A percentile compares a stretch with the other conserved stretches of the same genome.
Evolutionary conservation across 805 yeast species (phyloP).

Genomic region (Yamadazyma tumulicola): DNA sequence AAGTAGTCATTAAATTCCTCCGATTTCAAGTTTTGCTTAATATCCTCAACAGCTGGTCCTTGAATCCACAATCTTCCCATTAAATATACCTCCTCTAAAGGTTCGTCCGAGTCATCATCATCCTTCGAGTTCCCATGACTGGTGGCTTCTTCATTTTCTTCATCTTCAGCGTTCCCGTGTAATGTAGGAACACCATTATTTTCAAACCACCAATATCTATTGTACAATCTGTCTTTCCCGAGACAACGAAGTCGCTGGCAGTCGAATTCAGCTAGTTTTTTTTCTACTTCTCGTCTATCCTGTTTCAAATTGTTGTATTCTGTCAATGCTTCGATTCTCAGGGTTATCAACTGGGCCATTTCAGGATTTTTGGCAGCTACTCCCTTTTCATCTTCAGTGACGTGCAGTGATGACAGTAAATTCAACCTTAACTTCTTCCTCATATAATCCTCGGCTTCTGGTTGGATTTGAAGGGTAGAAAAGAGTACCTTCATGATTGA

Average conservation of each 20-base stretch:
- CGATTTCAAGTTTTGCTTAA: constrained; percentile 20
- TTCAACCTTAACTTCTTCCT: constrained; percentile 24
- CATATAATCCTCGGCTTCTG: constrained; percentile 8
- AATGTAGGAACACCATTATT: constrained; percentile 69
- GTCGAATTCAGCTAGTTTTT: constrained; percentile 63
- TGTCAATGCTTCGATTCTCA: constrained; percentile 39
- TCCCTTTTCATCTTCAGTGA: constrained; percentile 36
- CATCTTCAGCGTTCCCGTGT: constrained; percentile 32
- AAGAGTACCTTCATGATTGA: constrained; percentile 10
- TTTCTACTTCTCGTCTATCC: constrained; percentile 54
- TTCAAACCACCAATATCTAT: constrained; percentile 96
- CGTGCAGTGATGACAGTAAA: constrained; percentile 33
- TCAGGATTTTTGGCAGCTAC: constrained; percentile 40
- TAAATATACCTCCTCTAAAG: constrained; percentile 54
- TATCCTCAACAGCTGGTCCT: constrained; percentile 66
- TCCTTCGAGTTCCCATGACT: constrained; percentile 21
- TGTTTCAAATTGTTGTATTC: constrained; percentile 43
- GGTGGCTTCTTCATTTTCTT: constrained; percentile 31
- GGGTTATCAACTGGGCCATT: constrained; percentile 41
- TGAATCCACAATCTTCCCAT: constrained; percentile 90
- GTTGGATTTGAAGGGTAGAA: neutral
- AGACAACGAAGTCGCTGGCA: constrained; percentile 70
- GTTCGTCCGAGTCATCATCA: constrained; percentile 45
- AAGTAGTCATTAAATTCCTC: constrained; percentile 11
- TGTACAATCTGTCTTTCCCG: constrained; percentile 81